Percentiles rank a stretch among this genome's conserved stretches.
These are phyloP conservation scores for Osmanthus fragrans DNA, from an alignment of 257 asterid species.

Conservation along the genomic window DNA sequence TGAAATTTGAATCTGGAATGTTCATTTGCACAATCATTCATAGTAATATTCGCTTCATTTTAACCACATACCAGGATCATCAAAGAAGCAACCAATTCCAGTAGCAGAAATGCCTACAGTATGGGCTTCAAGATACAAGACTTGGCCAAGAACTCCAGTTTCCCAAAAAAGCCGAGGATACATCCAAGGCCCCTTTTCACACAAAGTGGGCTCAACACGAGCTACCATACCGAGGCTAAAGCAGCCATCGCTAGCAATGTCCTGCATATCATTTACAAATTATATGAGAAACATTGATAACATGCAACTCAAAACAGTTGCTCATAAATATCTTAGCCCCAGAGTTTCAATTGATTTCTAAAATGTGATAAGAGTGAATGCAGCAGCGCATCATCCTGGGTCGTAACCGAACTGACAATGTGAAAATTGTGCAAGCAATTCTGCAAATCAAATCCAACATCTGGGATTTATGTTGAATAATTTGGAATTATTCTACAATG, in stretches of 20 bases:
- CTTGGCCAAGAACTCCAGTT: conserved; percentile 97
- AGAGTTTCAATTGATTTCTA: neutral
- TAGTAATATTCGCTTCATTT: neutral
- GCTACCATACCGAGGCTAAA: conserved; percentile 98
- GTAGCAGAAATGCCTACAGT: conserved; percentile 92
- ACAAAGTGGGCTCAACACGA: conserved; percentile 66
- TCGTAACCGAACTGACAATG: neutral
- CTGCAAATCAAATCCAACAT: neutral
- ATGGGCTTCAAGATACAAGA: conserved; percentile 89
- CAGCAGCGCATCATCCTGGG: neutral
- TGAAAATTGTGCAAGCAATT: neutral
- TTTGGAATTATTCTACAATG: neutral
- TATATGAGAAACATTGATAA: conserved; percentile 7
- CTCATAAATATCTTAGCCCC: neutral
- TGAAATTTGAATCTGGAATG: conserved; percentile 4
- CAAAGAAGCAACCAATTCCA: conserved; percentile 95
- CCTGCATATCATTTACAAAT: conserved; percentile 41
- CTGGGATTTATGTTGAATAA: too few relatives aligned
- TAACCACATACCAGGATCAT: conserved; percentile 72
- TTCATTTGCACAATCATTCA: neutral
- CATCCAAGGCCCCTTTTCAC: conserved; percentile 75
- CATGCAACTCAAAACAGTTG: neutral
- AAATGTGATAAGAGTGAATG: neutral
- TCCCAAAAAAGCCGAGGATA: conserved; percentile 97
- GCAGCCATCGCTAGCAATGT: conserved; percentile 93